A percentile compares a stretch with the other conserved stretches of the same genome.
These are phyloP conservation scores for Haplosporangium gracile DNA, from an alignment of 192 early-diverging fungal genomes.

Conservation along the genomic window DNA sequence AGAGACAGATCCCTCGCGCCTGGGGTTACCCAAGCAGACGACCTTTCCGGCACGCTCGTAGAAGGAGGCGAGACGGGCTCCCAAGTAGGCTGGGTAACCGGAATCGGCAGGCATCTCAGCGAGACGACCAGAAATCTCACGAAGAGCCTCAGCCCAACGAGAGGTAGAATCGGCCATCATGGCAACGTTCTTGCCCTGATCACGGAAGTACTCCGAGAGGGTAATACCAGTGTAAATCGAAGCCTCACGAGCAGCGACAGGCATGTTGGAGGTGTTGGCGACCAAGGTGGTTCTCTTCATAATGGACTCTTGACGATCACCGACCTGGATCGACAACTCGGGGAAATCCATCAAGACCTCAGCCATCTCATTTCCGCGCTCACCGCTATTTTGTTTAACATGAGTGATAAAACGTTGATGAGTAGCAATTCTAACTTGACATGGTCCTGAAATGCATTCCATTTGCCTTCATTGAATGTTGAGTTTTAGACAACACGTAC, in stretches of 20 bases:
- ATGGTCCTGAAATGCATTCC: slow-evolving; percentile 70
- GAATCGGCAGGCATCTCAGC: slow-evolving; percentile 99
- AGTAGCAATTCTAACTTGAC: not conserved
- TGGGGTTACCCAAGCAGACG: slow-evolving; percentile 95
- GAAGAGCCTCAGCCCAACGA: slow-evolving; percentile 99
- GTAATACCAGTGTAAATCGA: slow-evolving; percentile 99
- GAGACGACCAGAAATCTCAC: slow-evolving; percentile 99
- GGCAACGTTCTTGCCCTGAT: slow-evolving; percentile 98
- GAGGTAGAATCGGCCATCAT: slow-evolving; percentile 99
- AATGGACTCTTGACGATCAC: slow-evolving; percentile 97
- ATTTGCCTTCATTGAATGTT: slow-evolving; percentile 72
- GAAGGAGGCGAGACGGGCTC: slow-evolving; percentile 99
- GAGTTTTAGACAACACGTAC: slow-evolving; percentile 58
- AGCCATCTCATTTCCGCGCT: slow-evolving; percentile 99
- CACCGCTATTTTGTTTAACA: slow-evolving; percentile 64
- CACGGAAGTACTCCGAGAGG: slow-evolving; percentile 99
- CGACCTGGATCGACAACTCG: slow-evolving; percentile 91
- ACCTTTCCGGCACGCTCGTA: slow-evolving; percentile 99
- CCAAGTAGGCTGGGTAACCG: slow-evolving; percentile 98
- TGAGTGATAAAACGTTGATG: not conserved
- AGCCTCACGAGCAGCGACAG: slow-evolving; percentile 99
- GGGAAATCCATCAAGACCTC: slow-evolving; percentile 99
- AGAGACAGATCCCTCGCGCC: slow-evolving; percentile 92
- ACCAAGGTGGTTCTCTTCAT: slow-evolving; percentile 99
- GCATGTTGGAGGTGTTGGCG: slow-evolving; percentile 99